Conservation (phyloP, 768 basidiomycete genomes). For the Naganishia vaughanmartiniae region DNA sequence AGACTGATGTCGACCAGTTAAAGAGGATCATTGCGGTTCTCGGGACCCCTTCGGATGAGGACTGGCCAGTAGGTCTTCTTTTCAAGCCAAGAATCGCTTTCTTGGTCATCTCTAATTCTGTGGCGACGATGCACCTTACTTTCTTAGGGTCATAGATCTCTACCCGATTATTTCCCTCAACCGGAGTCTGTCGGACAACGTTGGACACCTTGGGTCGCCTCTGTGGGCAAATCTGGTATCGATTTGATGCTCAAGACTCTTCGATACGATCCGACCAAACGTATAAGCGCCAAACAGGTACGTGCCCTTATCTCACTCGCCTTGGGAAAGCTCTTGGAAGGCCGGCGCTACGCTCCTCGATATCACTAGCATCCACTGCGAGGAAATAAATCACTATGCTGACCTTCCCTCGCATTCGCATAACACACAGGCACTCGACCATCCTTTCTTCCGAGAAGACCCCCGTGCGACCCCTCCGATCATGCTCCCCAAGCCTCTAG, state of each 20-base stretch:
- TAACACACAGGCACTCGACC: slow-evolving; percentile 67
- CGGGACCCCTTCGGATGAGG: slow-evolving; percentile 92
- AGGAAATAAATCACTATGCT: not conserved
- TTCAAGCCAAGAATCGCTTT: slow-evolving; percentile 42
- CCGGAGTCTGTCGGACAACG: slow-evolving; percentile 71
- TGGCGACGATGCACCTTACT: not conserved
- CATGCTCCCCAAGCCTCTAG: slow-evolving; percentile 70
- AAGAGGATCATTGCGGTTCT: slow-evolving; percentile 91
- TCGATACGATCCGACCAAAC: slow-evolving; percentile 76
- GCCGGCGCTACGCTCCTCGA: not conserved
- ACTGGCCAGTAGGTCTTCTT: slow-evolving; percentile 76
- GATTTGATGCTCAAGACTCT: slow-evolving; percentile 78
- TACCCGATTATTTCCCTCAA: slow-evolving; percentile 79
- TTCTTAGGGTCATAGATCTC: slow-evolving; percentile 67
- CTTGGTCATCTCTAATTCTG: not conserved
- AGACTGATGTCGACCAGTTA: slow-evolving; percentile 93
- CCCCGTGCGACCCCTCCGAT: slow-evolving; percentile 85
- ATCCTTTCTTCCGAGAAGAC: slow-evolving; percentile 80
- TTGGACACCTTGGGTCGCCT: slow-evolving; percentile 74
- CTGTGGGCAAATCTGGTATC: slow-evolving; percentile 78
- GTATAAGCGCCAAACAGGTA: slow-evolving; percentile 77
- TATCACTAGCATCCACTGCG: not conserved
- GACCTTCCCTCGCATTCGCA: not conserved
- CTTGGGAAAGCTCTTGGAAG: not conserved
- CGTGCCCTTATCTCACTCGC: slow-evolving; percentile 38